Percentiles rank a stretch among this genome's conserved stretches.
Conservation (phyloP, 352 stramenopile species). For the Plasmopara halstedii region DNA sequence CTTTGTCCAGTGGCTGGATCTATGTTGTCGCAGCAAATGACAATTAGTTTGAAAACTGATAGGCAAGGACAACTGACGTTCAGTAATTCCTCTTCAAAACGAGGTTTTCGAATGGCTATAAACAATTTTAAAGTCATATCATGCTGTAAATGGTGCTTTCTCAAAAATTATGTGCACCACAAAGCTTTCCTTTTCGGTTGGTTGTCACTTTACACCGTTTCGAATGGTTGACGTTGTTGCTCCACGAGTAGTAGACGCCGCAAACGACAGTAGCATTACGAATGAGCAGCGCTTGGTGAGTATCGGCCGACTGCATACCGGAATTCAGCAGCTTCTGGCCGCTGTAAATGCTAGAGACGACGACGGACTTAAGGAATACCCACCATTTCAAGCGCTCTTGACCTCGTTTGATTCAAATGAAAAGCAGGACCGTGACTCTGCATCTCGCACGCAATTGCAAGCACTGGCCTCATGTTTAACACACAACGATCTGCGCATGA, state of each 20-base stretch:
- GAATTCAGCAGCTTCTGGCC: conserved; percentile 14
- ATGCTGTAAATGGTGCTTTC: too few species aligned
- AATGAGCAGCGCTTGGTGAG: conserved; percentile 24
- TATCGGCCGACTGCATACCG: conserved; percentile 9
- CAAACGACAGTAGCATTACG: conserved; percentile 4
- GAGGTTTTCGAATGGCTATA: too few species aligned
- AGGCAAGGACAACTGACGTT: too few species aligned
- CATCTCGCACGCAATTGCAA: conserved; percentile 32
- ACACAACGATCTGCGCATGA: conserved; percentile 33
- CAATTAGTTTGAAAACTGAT: too few species aligned
- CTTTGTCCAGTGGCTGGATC: too few species aligned
- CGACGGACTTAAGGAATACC: conserved; percentile 19
- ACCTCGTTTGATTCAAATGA: conserved; percentile 5
- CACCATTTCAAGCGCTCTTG: conserved; percentile 22
- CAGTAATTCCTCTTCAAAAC: too few species aligned
- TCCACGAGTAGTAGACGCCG: background rate
- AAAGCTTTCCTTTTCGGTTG: too few species aligned
- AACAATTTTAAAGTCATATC: too few species aligned
- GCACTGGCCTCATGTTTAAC: conserved; percentile 46
- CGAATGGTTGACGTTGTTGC: conserved; percentile 11
- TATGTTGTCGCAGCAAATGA: too few species aligned
- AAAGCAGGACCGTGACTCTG: conserved; percentile 12
- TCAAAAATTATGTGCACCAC: too few species aligned
- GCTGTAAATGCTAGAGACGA: background rate
- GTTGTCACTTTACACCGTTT: background rate